Base-by-base conservation (phyloP, 2,329 filamentous ascomycete genomes). In the Arthroderma sp. region DNA sequence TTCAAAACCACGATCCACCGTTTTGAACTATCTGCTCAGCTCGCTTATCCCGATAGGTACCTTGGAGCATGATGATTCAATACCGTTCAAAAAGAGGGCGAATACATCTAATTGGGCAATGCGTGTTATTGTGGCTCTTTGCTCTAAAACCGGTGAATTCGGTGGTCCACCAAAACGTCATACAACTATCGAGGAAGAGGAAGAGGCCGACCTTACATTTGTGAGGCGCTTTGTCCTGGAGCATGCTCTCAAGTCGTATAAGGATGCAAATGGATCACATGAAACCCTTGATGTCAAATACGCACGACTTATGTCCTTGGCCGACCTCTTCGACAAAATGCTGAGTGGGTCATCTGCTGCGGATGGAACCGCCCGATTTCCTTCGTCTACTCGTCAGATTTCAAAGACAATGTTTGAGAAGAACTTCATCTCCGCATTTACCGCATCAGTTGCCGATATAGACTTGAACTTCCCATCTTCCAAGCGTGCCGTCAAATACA, bases 331-430 rank as follows among this genome's bases (percentile, higher is more conserved):
- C 75, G 82, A 87, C 53, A 80, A 86, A 48, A 91, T 98, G 77
- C 79, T 95, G 51, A 85, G 82, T 46, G 84, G 86, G 38, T 83
- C 83, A 60, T 78, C 86, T 9, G 83, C 76, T 54, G 73, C 77
- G 10, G 70, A 71, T 38, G 65, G 66, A 51, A 66, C 65, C 48
- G 65, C 63, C 49, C 69, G 60, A 49, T 62, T 54, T 51, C 68
- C 44, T 56, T 72, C 53, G 37, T 88, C 87, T 5, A 83, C 88
- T 51, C 80, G 83, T 55, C 87, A 94, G 58, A 75, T 98, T 53
- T 82, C 86, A 31, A 86, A 87, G 53, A 79, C 95, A 48, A 98
- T 98, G 91, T 96, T 94, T 56, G 91, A 98, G 66, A 98, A 96
- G 68, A 87, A 93, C 45, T 94, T 91, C 60, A 81, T 96, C 49